phyloP scores from a whole-genome alignment of 2,329 filamentous ascomycete genomes.

The Neocucurbitaria cava region DNA sequence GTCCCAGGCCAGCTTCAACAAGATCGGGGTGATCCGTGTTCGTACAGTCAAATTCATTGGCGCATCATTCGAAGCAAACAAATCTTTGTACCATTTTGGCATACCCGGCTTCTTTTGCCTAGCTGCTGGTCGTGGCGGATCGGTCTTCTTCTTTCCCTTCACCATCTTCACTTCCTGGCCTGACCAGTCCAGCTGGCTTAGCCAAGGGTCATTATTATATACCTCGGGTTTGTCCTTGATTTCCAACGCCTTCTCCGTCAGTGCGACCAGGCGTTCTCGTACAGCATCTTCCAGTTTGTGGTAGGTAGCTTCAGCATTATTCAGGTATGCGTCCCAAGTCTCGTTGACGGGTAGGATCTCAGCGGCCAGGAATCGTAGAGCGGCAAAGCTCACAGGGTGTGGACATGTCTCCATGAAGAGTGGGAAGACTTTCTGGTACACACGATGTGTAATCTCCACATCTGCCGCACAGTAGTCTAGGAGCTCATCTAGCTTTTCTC shows the following conservation, averaged over 20 bases:
- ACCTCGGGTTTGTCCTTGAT: conserved; percentile 72
- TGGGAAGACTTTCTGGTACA: conserved; percentile 94
- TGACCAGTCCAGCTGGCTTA: conserved; percentile 93
- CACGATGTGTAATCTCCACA: conserved; percentile 87
- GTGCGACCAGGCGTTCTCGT: conserved; percentile 71
- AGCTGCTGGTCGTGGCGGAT: conserved; percentile 76
- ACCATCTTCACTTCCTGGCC: conserved; percentile 90
- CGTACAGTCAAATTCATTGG: conserved; percentile 83
- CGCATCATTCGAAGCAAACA: conserved; percentile 73
- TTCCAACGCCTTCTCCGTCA: conserved; percentile 79
- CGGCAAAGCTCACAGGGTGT: conserved; percentile 96
- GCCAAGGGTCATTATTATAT: conserved; percentile 85
- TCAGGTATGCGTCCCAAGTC: conserved; percentile 85
- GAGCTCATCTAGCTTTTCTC: conserved; percentile 77
- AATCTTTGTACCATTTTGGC: conserved; percentile 94
- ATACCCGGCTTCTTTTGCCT: conserved; percentile 93
- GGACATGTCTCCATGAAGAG: conserved; percentile 89
- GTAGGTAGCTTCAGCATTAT: conserved; percentile 85
- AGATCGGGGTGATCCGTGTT: conserved; percentile 83
- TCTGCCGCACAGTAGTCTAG: conserved; percentile 95
- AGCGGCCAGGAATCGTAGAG: conserved; percentile 88
- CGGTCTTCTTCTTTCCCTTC: conserved; percentile 87
- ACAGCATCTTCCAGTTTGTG: conserved; percentile 78
- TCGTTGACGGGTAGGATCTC: conserved; percentile 91
- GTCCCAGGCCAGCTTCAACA: conserved; percentile 88